phyloP scores from a whole-genome alignment of 768 basidiomycete species.

The Phanerochaete carnosa region DNA sequence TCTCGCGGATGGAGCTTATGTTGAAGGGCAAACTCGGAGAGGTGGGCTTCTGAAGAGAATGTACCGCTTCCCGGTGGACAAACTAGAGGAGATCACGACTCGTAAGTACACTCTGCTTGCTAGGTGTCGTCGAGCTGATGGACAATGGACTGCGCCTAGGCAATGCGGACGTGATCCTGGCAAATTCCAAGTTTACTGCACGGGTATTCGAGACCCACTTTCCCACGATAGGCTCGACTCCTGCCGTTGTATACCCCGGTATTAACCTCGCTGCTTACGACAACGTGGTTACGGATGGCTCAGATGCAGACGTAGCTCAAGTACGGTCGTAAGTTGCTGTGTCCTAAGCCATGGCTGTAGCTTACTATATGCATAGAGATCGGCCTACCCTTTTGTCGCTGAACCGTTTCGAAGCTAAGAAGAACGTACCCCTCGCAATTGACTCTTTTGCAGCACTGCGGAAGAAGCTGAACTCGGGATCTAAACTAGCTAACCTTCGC shows the following conservation, averaged over 20 bases:
- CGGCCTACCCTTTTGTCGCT: constrained; percentile 80
- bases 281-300: constrained; percentile 30
- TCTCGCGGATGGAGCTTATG: constrained; percentile 65
- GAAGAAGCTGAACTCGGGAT: constrained; percentile 19
- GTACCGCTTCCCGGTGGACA: constrained; percentile 89
- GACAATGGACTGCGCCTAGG: constrained; percentile 38
- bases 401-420: constrained; percentile 96
- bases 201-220: constrained; percentile 77
- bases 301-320: constrained; percentile 49
- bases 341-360: constrained; percentile 8
- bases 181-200: constrained; percentile 90
- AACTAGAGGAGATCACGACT: constrained; percentile 86
- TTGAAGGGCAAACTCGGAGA: constrained; percentile 47
- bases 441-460: constrained; percentile 66
- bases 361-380: constrained; percentile 33
- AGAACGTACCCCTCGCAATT: constrained; percentile 82
- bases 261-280: constrained; percentile 82
- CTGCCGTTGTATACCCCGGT: constrained; percentile 91
- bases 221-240: constrained; percentile 55
- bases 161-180: constrained; percentile 86
- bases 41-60: constrained; percentile 59
- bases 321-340: constrained; percentile 54
- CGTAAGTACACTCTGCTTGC: constrained; percentile 41
- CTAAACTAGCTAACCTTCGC: constrained; percentile 39
- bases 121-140: not conserved